Percentiles rank a stretch among this genome's conserved stretches.
phyloP scores from a whole-genome alignment of 2,329 filamentous ascomycete species.

The Pseudogymnoascus sp. region DNA sequence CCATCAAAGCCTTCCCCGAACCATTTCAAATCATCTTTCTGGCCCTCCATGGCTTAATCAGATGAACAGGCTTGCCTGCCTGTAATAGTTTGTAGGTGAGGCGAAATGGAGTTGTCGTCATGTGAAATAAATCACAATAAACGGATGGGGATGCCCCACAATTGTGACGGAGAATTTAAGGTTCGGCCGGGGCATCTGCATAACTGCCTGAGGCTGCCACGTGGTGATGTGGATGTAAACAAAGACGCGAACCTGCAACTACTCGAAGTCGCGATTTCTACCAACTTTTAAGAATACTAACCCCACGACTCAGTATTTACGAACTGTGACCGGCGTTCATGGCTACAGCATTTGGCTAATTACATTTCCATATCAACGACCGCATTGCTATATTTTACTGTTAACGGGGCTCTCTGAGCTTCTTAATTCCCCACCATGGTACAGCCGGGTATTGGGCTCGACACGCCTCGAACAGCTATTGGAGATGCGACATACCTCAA shows the following conservation, averaged over 20 bases:
- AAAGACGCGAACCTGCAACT: constrained; percentile 9
- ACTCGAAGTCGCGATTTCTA: not conserved
- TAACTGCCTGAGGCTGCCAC: constrained; percentile 2
- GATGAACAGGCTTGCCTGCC: not conserved
- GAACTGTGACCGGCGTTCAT: constrained; percentile 8
- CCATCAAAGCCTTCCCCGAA: constrained; percentile 52
- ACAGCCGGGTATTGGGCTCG: constrained; percentile 57
- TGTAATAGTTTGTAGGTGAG: not conserved
- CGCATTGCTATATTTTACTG: not conserved
- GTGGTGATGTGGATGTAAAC: constrained; percentile 9
- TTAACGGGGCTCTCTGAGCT: constrained; percentile 11
- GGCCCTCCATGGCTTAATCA: constrained; percentile 25
- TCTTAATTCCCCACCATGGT: constrained; percentile 43
- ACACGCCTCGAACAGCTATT: constrained; percentile 77
- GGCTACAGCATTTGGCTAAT: constrained; percentile 6
- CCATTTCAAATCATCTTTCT: constrained; percentile 52
- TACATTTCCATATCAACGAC: not conserved
- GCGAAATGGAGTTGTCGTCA: not conserved
- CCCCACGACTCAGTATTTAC: constrained; percentile 4
- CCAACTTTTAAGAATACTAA: not conserved
- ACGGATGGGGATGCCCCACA: not conserved
- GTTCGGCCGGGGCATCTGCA: constrained; percentile 6
- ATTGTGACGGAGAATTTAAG: constrained; percentile 8
- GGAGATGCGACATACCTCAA: constrained; percentile 77
- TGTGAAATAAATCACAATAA: constrained; percentile 5